Percentiles rank a stretch among this genome's conserved stretches.
Evolutionary conservation across 495 filamentous ascomycete genomes (phyloP).

Genomic region (Penicillium tannophilum): DNA sequence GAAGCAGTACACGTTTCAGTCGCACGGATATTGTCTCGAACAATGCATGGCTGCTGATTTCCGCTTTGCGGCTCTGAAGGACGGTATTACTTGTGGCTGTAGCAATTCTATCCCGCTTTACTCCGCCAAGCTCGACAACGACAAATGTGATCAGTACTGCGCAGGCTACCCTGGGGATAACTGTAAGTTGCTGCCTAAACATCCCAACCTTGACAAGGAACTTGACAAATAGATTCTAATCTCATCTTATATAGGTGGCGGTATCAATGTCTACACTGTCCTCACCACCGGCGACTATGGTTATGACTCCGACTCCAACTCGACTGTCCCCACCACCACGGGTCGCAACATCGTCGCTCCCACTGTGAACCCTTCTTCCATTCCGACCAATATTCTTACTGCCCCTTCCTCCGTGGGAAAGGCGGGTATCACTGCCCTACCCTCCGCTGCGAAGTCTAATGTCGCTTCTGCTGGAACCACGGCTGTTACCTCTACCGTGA

Average conservation of each 20-base stretch:
- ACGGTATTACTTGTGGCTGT: constrained; percentile 41
- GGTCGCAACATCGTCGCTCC: constrained; percentile 35
- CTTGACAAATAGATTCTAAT: constrained; percentile 5
- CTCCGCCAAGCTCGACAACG: constrained; percentile 32
- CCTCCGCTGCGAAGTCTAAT: constrained; percentile 8
- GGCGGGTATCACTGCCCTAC: constrained; percentile 6
- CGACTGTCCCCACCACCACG: constrained; percentile 15
- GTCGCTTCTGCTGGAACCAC: constrained; percentile 3
- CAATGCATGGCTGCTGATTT: constrained; percentile 30
- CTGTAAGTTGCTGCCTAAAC: constrained; percentile 32
- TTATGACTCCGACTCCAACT: constrained; percentile 17
- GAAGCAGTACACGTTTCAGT: constrained; percentile 32
- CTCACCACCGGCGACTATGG: constrained; percentile 14
- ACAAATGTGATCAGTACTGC: constrained; percentile 35
- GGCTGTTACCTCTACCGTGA: constrained; percentile 8
- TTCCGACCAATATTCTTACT: constrained; percentile 24
- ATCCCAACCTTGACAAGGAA: not conserved
- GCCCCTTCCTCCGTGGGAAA: constrained; percentile 16
- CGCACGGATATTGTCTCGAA: constrained; percentile 32
- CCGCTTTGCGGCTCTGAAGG: constrained; percentile 33
- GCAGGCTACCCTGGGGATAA: constrained; percentile 32
- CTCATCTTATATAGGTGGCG: constrained; percentile 34
- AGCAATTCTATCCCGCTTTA: constrained; percentile 33
- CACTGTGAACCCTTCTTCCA: constrained; percentile 7
- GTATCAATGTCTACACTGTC: constrained; percentile 33